Evolutionary conservation across 768 basidiomycete species (phyloP).

Genomic region (Kwoniella sp.): DNA sequence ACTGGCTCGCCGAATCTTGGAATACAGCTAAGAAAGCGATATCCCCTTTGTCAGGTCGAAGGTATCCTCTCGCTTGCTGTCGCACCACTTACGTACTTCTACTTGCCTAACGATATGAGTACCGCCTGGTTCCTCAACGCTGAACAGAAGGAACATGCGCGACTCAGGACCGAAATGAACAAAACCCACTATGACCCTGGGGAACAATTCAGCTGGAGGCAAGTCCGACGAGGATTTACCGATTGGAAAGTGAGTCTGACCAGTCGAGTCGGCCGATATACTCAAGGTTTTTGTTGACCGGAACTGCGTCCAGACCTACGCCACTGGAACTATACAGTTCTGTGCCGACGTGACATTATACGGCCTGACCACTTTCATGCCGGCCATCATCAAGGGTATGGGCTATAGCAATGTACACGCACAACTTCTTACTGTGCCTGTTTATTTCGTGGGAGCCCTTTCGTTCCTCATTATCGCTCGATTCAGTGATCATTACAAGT

Average conservation of each 20-base stretch:
- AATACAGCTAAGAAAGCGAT: background rate
- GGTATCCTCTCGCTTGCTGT: conserved; percentile 37
- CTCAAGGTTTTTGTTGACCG: background rate
- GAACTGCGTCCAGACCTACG: background rate
- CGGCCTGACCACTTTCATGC: conserved; percentile 30
- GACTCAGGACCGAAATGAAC: conserved; percentile 29
- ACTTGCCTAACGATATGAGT: conserved; percentile 36
- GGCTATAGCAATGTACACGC: conserved; percentile 35
- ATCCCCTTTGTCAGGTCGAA: conserved; percentile 18
- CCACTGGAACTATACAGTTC: conserved; percentile 35
- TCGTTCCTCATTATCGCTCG: conserved; percentile 17
- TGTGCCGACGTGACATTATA: conserved; percentile 34
- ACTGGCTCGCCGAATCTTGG: background rate
- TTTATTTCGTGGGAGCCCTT: conserved; percentile 31
- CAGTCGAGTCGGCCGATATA: background rate
- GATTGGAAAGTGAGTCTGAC: conserved; percentile 31
- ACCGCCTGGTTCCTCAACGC: conserved; percentile 36
- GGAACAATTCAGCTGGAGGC: conserved; percentile 34
- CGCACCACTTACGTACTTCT: conserved; percentile 27
- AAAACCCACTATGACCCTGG: conserved; percentile 33
- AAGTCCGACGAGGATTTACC: conserved; percentile 24
- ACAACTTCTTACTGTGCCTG: conserved; percentile 42
- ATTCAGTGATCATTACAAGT: conserved; percentile 29
- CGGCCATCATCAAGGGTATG: conserved; percentile 36
- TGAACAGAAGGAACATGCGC: conserved; percentile 25